These are phyloP conservation scores for Karstenula rhodostoma DNA, from an alignment of 2,329 filamentous ascomycete genomes.

Conservation along the genomic window DNA sequence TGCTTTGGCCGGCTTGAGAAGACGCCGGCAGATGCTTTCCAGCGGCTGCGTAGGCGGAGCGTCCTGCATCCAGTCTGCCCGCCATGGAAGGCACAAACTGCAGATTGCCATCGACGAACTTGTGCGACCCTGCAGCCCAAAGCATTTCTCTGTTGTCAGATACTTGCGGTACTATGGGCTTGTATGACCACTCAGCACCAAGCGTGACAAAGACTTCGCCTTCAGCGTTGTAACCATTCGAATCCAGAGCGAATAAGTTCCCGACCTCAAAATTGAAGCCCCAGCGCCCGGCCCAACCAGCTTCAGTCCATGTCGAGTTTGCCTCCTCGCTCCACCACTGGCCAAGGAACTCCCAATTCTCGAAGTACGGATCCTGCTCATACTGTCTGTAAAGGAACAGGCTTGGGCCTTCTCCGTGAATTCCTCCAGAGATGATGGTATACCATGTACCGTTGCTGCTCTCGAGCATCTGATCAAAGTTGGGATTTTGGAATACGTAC, in stretches of 20 bases:
- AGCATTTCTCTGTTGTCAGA: conserved; percentile 53
- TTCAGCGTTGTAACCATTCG: conserved; percentile 50
- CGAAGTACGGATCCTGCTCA: conserved; percentile 43
- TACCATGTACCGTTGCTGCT: conserved; percentile 51
- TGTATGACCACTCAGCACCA: conserved; percentile 55
- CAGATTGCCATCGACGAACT: conserved; percentile 34
- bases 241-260: conserved; percentile 54
- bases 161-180: conserved; percentile 51
- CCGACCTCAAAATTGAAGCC: conserved; percentile 57
- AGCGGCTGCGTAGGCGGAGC: conserved; percentile 54
- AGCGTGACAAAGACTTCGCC: conserved; percentile 54
- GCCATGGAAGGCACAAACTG: conserved; percentile 53
- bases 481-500: conserved; percentile 51
- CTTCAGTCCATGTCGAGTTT: conserved; percentile 33
- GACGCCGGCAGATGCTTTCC: conserved; percentile 52
- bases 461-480: conserved; percentile 47
- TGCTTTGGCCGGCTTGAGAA: conserved; percentile 49
- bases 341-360: conserved; percentile 50
- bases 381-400: conserved; percentile 53
- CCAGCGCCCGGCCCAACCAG: conserved; percentile 34
- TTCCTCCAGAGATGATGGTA: conserved; percentile 50
- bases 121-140: conserved; percentile 52
- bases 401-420: conserved; percentile 50
- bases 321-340: conserved; percentile 53
- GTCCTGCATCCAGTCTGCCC: conserved; percentile 53